A percentile compares a stretch with the other conserved stretches of the same genome.
Conservation (phyloP, 2,329 filamentous ascomycete species). For the Fusarium sororula region DNA sequence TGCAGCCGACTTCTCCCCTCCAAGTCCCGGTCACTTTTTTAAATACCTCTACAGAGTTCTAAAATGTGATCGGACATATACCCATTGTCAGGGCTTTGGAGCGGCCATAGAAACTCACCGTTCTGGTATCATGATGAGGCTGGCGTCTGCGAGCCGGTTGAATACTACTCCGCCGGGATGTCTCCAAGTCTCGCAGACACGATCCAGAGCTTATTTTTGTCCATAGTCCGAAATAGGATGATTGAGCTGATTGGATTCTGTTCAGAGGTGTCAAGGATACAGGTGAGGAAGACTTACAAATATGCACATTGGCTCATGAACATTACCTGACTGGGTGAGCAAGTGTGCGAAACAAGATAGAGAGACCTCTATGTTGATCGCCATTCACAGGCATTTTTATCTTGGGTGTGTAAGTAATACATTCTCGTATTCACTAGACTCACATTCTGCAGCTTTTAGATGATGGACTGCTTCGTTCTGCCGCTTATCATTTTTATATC, state of each 20-base stretch:
- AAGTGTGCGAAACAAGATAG: background rate
- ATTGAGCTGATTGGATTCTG: background rate
- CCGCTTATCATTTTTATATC: fast-evolving
- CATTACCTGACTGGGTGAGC: background rate
- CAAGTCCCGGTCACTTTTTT: background rate
- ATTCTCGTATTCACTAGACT: no score
- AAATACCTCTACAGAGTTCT: background rate
- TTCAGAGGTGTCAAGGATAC: background rate
- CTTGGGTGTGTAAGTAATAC: no score
- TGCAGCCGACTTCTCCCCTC: background rate
- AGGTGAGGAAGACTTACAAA: background rate
- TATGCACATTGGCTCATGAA: background rate
- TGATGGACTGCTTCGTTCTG: background rate
- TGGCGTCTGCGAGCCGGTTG: background rate
- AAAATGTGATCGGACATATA: background rate
- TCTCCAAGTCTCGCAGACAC: background rate
- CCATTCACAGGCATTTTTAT: background rate
- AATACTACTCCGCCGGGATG: background rate
- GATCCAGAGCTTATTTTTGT: background rate
- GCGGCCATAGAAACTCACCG: background rate
- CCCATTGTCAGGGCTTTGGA: background rate
- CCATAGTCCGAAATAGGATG: no score
- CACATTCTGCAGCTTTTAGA: background rate
- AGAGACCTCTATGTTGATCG: background rate
- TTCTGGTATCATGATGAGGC: background rate